Evolutionary conservation across 257 asterid species (phyloP).

Genomic region (Solanum sparsipilum): DNA sequence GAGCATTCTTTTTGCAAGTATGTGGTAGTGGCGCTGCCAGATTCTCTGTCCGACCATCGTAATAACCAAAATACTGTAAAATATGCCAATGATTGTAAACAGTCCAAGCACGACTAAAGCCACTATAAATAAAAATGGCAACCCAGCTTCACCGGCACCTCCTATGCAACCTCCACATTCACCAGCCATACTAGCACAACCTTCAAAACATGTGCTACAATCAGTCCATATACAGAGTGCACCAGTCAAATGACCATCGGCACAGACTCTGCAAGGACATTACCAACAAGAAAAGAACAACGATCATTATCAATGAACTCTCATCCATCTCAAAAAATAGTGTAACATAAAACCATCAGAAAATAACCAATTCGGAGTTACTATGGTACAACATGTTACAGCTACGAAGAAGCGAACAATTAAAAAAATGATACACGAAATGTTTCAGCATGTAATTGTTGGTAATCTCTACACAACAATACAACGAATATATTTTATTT

Average conservation of each 20-base stretch:
- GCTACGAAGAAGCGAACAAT: not conserved
- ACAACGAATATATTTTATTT: not conserved
- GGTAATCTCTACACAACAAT: not conserved
- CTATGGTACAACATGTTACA: not conserved
- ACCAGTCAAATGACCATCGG: slow-evolving; percentile 93
- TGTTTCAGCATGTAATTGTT: not conserved
- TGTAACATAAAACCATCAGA: not conserved
- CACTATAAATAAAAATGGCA: slow-evolving; percentile 62
- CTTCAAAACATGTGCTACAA: slow-evolving; percentile 85
- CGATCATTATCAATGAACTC: not conserved
- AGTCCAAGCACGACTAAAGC: slow-evolving; percentile 76
- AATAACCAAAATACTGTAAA: slow-evolving; percentile 78
- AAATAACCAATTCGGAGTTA: not conserved
- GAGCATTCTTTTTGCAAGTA: slow-evolving; percentile 88
- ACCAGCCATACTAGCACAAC: slow-evolving; percentile 66
- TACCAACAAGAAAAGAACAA: not conserved
- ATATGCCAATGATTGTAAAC: slow-evolving; percentile 79
- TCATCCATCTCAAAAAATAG: not conserved
- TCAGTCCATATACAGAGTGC: slow-evolving; percentile 99
- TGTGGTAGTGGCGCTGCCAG: slow-evolving; percentile 98
- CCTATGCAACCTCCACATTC: slow-evolving; percentile 94
- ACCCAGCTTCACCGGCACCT: slow-evolving; percentile 98
- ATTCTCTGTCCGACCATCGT: slow-evolving; percentile 96
- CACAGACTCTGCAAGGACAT: slow-evolving; percentile 58
- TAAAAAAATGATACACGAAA: not conserved